Evolutionary conservation across 257 asterid genomes (phyloP).

Genomic region (Plantago elongata): DNA sequence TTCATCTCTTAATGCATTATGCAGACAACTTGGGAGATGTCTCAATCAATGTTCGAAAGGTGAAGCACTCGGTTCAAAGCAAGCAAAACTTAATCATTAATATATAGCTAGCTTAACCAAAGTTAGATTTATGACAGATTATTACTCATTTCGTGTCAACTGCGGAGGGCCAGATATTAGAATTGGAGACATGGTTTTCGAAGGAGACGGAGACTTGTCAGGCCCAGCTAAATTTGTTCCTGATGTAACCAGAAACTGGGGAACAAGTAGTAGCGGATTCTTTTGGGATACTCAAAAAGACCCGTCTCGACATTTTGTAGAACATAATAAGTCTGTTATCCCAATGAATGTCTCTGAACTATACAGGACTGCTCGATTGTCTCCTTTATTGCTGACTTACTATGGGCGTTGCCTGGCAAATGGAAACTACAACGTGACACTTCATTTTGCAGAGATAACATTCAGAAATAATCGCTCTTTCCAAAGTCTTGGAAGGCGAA

Average conservation of each 20-base stretch:
- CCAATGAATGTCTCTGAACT: slow-evolving; percentile 31
- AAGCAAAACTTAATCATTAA: too few relatives aligned
- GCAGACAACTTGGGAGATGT: slow-evolving; percentile 36
- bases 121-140: slow-evolving; percentile 26
- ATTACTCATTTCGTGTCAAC: slow-evolving; percentile 42
- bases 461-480: slow-evolving; percentile 42
- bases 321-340: slow-evolving; percentile 34
- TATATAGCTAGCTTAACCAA: background rate
- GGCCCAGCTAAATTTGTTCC: slow-evolving; percentile 36
- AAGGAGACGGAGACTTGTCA: slow-evolving; percentile 34
- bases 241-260: slow-evolving; percentile 36
- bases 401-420: slow-evolving; percentile 58
- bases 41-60: slow-evolving; percentile 37
- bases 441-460: slow-evolving; percentile 58
- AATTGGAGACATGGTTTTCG: slow-evolving; percentile 19
- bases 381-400: slow-evolving; percentile 51
- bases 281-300: slow-evolving; percentile 24
- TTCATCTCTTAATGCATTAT: background rate
- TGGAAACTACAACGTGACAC: slow-evolving; percentile 55
- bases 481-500: slow-evolving; percentile 52
- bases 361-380: slow-evolving; percentile 42
- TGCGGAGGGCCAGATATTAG: slow-evolving; percentile 38
- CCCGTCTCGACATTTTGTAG: slow-evolving; percentile 20
- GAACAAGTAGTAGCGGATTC: slow-evolving; percentile 47
- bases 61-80: slow-evolving; percentile 5